Base-by-base conservation (phyloP, 164 flowering plant genomes). In the Amborella trichopoda region DNA sequence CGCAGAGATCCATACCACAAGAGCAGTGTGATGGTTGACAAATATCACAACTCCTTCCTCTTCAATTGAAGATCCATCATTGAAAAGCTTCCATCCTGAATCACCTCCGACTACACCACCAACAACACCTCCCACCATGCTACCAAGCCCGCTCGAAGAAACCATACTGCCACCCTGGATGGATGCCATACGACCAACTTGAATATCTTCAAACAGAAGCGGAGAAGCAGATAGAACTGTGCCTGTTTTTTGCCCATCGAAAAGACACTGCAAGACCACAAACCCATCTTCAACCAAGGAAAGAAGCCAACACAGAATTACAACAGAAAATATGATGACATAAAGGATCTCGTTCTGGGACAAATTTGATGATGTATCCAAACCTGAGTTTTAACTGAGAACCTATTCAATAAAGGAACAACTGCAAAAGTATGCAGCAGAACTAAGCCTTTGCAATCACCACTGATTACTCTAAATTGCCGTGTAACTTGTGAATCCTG, bases 41-140 rank as follows among this genome's bases (percentile, higher is more conserved):
- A 91, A 82, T 68, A 84, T 53, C 69, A 87, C 94, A 59, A 91
- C 94, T 60, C 93, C 95, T 83, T 83, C 95, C 70, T 91, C 94
- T 57, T 59, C 77, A 67, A 69, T 47, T 26, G 88, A 70, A 58
- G 88, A 67, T 24, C 78, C 77, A 62, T 83, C 96, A 36, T 67
- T 66, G 57, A 81, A 85, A 46, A 85, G 74, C 58, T 80, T 83
- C 86, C 86, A 71, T 52, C 77, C 74, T 27, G 76, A 60, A 55
- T 78, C 84, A 40, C 72, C 79, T 39, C 85, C 85, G 56, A 81
- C 81, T 11, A 79, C 82, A 39, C 69, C 62, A 34, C 67, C 67
- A 48, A 58, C 67, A 23, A 63, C 63, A 59, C 93, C 87, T 14
- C 95, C 95, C 80, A 82, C 66, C 93, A 75, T 78, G 75, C 88